These are phyloP conservation scores for barrel medic (Medicago truncatula) DNA, from an alignment of 306 rosid genomes.

Conservation along the genomic window DNA sequence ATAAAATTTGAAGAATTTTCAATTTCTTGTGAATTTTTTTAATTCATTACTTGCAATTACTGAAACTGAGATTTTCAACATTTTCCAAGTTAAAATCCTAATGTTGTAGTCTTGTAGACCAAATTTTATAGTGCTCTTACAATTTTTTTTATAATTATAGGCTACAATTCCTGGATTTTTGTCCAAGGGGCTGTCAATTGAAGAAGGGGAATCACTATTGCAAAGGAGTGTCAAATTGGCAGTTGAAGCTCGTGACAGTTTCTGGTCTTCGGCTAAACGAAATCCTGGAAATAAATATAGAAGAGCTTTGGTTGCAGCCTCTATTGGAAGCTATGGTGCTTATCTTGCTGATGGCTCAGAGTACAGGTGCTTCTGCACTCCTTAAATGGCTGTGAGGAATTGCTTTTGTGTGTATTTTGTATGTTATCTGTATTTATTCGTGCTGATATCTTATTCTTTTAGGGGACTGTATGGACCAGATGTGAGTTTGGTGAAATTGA, in stretches of 20 bases:
- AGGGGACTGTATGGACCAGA: slow-evolving; percentile 76
- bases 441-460: slow-evolving; percentile 18
- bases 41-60: slow-evolving; percentile 2
- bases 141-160: slow-evolving; percentile 40
- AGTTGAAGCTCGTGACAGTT: slow-evolving; percentile 80
- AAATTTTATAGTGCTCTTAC: slow-evolving; percentile 5
- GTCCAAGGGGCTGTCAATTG: slow-evolving; percentile 68
- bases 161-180: slow-evolving; percentile 83
- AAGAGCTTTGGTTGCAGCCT: slow-evolving; percentile 86
- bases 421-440: neutral
- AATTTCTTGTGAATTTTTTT: slow-evolving; percentile 19
- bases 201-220: slow-evolving; percentile 72
- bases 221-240: slow-evolving; percentile 78
- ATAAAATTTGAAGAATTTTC: slow-evolving; percentile 6
- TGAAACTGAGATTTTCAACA: slow-evolving; percentile 10
- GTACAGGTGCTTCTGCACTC: slow-evolving; percentile 60
- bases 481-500: slow-evolving; percentile 71
- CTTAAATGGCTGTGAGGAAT: neutral
- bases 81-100: neutral
- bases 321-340: slow-evolving; percentile 95
- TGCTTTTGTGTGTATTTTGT: neutral
- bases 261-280: slow-evolving; percentile 60
- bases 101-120: neutral
- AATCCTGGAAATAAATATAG: slow-evolving; percentile 55
- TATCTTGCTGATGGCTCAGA: slow-evolving; percentile 98